phyloP scores from a whole-genome alignment of 108 stramenopile genomes.

The Chaetoceros tenuissimus region DNA sequence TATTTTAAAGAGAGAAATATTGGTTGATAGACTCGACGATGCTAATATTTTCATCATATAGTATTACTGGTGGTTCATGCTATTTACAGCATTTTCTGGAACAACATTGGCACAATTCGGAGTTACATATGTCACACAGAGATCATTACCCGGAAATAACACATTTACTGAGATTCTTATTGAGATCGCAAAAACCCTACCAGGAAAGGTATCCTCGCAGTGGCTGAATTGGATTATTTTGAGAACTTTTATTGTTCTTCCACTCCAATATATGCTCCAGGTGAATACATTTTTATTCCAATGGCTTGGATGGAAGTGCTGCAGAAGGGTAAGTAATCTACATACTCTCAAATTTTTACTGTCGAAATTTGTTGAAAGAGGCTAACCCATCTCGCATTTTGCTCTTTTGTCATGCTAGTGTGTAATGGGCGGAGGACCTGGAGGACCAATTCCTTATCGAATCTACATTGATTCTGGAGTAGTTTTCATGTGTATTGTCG shows the following conservation, averaged over 20 bases:
- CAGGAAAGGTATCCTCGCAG: slow-evolving; percentile 43
- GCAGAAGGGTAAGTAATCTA: slow-evolving; percentile 24
- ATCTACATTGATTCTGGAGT: slow-evolving; percentile 80
- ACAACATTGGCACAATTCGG: slow-evolving; percentile 50
- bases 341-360: no score
- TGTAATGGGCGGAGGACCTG: slow-evolving; percentile 53
- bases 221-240: slow-evolving; percentile 91
- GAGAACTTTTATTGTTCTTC: slow-evolving; percentile 44
- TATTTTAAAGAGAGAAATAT: not conserved
- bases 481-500: slow-evolving; percentile 64
- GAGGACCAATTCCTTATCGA: slow-evolving; percentile 71
- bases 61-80: slow-evolving; percentile 87
- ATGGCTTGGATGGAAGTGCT: slow-evolving; percentile 32
- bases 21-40: not conserved
- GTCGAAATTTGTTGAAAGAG: no score
- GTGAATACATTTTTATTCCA: slow-evolving; percentile 66
- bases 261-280: slow-evolving; percentile 72
- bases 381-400: no score
- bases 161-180: slow-evolving; percentile 29
- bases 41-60: no score
- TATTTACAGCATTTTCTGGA: slow-evolving; percentile 71
- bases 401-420: no score
- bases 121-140: slow-evolving; percentile 40
- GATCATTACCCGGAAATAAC: slow-evolving; percentile 24
- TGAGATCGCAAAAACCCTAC: slow-evolving; percentile 51